phyloP scores from a whole-genome alignment of 1,284 basidiomycete species.

The Garcileccinum viscosum region DNA sequence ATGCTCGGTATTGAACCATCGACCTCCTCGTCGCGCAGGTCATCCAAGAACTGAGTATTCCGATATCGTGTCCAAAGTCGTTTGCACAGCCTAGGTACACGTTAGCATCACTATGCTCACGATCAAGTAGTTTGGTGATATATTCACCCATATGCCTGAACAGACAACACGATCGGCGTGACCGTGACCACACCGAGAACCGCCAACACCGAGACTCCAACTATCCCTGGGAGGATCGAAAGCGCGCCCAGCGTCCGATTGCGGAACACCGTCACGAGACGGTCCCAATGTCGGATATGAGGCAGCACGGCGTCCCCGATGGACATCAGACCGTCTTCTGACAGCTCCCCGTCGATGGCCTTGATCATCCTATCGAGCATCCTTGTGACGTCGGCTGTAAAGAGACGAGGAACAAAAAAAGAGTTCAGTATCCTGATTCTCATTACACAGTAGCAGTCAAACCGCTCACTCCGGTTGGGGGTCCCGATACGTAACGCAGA shows the following conservation, averaged over 20 bases:
- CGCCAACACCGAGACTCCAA: slow-evolving; percentile 27
- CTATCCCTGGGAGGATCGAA: slow-evolving; percentile 15
- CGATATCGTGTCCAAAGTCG: not conserved
- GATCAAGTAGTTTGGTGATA: not conserved
- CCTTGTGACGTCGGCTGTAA: slow-evolving; percentile 26
- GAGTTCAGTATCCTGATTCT: not conserved
- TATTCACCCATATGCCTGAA: slow-evolving; percentile 21
- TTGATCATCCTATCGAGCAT: slow-evolving; percentile 36
- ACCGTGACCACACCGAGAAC: slow-evolving; percentile 6
- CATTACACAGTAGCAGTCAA: not conserved
- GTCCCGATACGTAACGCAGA: slow-evolving; percentile 13
- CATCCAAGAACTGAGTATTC: slow-evolving; percentile 16
- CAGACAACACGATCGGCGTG: slow-evolving; percentile 22
- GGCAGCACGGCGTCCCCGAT: slow-evolving; percentile 24
- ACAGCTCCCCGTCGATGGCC: slow-evolving; percentile 28
- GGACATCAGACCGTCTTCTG: slow-evolving; percentile 27
- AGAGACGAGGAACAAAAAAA: not conserved
- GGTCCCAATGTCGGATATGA: slow-evolving; percentile 14
- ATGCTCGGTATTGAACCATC: not conserved
- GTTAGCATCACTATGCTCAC: slow-evolving; percentile 6
- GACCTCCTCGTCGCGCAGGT: not conserved
- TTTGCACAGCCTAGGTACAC: slow-evolving; percentile 14
- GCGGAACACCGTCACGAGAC: slow-evolving; percentile 16
- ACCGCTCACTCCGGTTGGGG: slow-evolving; percentile 10
- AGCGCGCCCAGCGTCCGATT: not conserved